These are phyloP conservation scores for Hibiscus trionum DNA, from an alignment of 345 rosid genomes.

Conservation along the genomic window DNA sequence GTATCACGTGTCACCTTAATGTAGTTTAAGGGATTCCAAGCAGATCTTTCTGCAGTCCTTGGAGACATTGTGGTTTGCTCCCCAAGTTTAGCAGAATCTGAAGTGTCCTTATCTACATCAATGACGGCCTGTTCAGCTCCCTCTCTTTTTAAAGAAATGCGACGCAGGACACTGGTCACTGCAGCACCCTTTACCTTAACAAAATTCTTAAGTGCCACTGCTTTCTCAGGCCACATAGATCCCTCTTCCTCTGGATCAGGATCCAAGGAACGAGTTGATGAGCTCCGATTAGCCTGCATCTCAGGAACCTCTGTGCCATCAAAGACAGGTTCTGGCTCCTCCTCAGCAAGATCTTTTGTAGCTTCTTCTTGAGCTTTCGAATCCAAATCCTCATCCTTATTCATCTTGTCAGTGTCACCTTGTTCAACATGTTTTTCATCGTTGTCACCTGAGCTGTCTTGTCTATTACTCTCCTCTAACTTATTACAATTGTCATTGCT, in stretches of 20 bases:
- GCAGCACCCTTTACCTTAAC: conserved; percentile 62
- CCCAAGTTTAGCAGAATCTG: conserved; percentile 22
- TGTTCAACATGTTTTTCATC: conserved; percentile 15
- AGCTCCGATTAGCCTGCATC: conserved; percentile 27
- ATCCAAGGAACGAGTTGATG: conserved; percentile 27
- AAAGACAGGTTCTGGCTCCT: conserved; percentile 37
- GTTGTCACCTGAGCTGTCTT: conserved; percentile 8
- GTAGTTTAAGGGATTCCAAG: conserved; percentile 65
- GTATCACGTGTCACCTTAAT: conserved; percentile 40
- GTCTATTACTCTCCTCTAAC: conserved; percentile 15
- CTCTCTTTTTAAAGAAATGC: conserved; percentile 40
- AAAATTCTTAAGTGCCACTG: conserved; percentile 49
- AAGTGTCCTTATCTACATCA: conserved; percentile 23
- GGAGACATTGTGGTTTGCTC: conserved; percentile 27
- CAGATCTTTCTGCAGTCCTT: conserved; percentile 33
- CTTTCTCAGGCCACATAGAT: conserved; percentile 65
- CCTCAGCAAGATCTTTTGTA: conserved; percentile 19
- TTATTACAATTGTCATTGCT: conserved; percentile 12
- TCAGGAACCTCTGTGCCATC: conserved; percentile 44
- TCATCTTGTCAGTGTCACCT: conserved; percentile 15
- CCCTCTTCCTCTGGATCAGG: conserved; percentile 26
- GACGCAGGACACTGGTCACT: conserved; percentile 45
- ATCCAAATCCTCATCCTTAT: conserved; percentile 16
- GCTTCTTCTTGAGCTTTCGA: conserved; percentile 20
- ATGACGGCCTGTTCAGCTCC: conserved; percentile 15